A percentile compares a stretch with the other conserved stretches of the same genome.
Evolutionary conservation across 805 yeast genomes (phyloP).

Genomic region (Wickerhamiella australiensis): DNA sequence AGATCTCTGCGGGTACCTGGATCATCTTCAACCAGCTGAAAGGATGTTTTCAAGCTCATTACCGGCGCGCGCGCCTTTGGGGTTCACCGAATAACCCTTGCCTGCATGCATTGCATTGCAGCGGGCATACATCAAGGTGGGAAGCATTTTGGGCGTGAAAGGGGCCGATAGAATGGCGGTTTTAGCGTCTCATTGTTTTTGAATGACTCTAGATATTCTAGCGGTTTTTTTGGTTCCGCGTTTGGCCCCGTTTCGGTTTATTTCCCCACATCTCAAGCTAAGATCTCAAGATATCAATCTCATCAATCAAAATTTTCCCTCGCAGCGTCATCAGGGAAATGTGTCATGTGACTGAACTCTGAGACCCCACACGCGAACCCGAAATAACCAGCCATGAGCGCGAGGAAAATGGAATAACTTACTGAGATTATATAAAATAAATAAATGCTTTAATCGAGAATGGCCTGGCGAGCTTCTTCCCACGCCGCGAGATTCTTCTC

Average conservation of each 20-base stretch:
- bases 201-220: too few species aligned
- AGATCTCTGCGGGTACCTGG: slow-evolving; percentile 5
- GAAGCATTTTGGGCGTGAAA: neutral
- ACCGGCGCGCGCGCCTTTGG: slow-evolving; percentile 1
- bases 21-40: neutral
- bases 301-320: slow-evolving; percentile 5
- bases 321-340: neutral
- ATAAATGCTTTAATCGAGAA: slow-evolving; percentile 12
- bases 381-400: neutral
- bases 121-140: neutral
- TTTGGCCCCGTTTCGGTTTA: too few species aligned
- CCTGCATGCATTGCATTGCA: neutral
- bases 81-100: neutral
- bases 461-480: slow-evolving; percentile 42
- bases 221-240: too few species aligned
- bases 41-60: too few species aligned
- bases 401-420: neutral
- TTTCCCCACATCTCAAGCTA: neutral
- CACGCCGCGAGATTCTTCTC: slow-evolving; percentile 52
- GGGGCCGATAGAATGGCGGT: too few species aligned
- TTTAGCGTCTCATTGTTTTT: too few species aligned
- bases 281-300: slow-evolving; percentile 5
- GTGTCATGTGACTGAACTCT: neutral
- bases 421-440: neutral
- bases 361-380: too few species aligned